Base-by-base conservation (phyloP, 1,139 yeast species). In the Yamadazyma dushanensis region DNA sequence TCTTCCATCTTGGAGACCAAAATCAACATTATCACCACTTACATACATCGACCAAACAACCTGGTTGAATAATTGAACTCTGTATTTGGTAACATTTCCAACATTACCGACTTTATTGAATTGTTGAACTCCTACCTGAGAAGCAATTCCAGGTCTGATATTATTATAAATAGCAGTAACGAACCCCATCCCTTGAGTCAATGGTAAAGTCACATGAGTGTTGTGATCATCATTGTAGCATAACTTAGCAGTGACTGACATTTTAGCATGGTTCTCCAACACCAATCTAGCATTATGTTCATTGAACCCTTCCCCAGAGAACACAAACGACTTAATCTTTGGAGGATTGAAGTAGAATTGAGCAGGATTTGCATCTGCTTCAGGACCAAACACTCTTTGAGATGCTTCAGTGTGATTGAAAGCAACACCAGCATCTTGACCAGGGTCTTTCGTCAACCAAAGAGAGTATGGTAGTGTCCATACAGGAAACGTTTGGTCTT, bases 151-250 rank as follows among this genome's bases (percentile, higher is more conserved):
- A 1, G 89, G 83, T 6, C 66, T 66, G 25, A 82, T 59, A 41
- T 70, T 70, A n/a, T 57, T 53, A 38, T 83, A 83, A 3, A 80
- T 63, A 2, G 84, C 82, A 4, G 87, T 77, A 10, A 80, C 61
- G 41, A 82, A 77, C 0, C 90, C 90, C 84, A 81, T 81, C 11
- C 94, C 94, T 23, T 66, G 69, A 14, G 58, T 66, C 34, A 70
- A 51, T 1, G 75, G 75, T 21, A 65, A 26, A 6, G 56, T 49
- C 16, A 70, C 52, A 18, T 44, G 38, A 19, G 49, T 45, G 8
- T 23, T 16, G 19, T 29, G 35, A 13, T 33, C 30, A 14, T 31
- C 34, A 15, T 31, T 26, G 7, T 30, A 16, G 20, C 34, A 18
- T 5, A 51, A 41, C 8, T 45, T 38, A 2, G 71, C 54, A 11